phyloP scores from a whole-genome alignment of 768 basidiomycete genomes.

The Leccinum subtestaceum region DNA sequence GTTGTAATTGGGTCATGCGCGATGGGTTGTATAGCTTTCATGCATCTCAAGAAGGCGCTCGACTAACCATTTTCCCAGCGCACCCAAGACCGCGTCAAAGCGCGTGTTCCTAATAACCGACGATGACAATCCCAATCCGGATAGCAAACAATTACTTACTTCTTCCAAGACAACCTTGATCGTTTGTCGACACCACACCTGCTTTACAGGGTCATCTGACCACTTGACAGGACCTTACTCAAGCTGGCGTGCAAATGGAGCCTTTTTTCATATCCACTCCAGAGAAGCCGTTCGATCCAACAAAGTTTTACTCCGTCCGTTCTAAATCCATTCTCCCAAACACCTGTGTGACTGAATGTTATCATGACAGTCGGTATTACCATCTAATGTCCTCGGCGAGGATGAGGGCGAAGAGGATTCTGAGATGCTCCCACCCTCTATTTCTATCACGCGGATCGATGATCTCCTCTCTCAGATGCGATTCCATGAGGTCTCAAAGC shows the following conservation, averaged over 20 bases:
- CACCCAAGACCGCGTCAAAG: slow-evolving; percentile 86
- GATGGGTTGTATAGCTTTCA: slow-evolving; percentile 57
- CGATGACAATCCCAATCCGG: slow-evolving; percentile 45
- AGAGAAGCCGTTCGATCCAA: slow-evolving; percentile 64
- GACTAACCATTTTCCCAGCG: slow-evolving; percentile 40
- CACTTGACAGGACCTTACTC: slow-evolving; percentile 65
- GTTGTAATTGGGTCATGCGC: slow-evolving; percentile 85
- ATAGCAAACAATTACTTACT: slow-evolving; percentile 57
- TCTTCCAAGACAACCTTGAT: slow-evolving; percentile 71
- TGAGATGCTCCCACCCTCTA: slow-evolving; percentile 58
- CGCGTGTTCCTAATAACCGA: slow-evolving; percentile 93
- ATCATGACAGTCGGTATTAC: slow-evolving; percentile 53
- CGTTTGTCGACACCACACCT: slow-evolving; percentile 37
- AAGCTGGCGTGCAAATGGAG: slow-evolving; percentile 75
- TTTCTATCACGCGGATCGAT: slow-evolving; percentile 74
- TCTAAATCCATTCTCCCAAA: neutral
- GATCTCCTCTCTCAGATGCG: slow-evolving; percentile 79
- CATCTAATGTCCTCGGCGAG: slow-evolving; percentile 45
- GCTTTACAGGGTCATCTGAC: neutral
- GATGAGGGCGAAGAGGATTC: slow-evolving; percentile 49
- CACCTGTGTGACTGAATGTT: slow-evolving; percentile 6
- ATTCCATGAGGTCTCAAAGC: slow-evolving; percentile 79
- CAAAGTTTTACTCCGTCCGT: slow-evolving; percentile 78
- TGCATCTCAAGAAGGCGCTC: slow-evolving; percentile 16
- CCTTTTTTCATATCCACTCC: slow-evolving; percentile 84